Conservation (phyloP, 352 stramenopile genomes). For the Pythium monospermum region DNA sequence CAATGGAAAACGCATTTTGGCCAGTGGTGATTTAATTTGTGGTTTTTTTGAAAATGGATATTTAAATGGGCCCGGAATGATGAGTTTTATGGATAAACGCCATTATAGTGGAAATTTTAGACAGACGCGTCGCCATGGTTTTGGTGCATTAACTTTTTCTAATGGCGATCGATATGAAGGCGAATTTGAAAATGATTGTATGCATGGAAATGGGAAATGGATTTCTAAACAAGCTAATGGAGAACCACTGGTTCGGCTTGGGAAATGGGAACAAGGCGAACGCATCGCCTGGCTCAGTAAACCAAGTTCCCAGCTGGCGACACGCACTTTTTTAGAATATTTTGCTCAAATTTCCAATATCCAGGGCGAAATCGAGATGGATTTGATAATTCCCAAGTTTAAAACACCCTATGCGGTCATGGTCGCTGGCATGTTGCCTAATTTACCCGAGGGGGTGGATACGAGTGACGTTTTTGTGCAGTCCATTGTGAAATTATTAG, state of each 20-base stretch:
- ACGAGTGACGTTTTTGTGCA: conserved; percentile 61
- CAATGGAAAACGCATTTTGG: conserved; percentile 51
- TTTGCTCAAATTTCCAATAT: conserved; percentile 42
- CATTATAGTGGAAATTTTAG: conserved; percentile 64
- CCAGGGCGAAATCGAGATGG: conserved; percentile 56
- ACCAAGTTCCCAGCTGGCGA: conserved; percentile 64
- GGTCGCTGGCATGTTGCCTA: conserved; percentile 67
- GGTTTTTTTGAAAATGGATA: conserved; percentile 54
- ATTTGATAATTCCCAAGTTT: conserved; percentile 62
- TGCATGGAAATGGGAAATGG: conserved; percentile 80
- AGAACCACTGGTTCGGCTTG: conserved; percentile 57
- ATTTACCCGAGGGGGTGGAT: conserved; percentile 67
- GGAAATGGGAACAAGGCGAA: conserved; percentile 59
- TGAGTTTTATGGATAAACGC: conserved; percentile 65
- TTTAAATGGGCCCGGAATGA: conserved; percentile 45
- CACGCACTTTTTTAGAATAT: conserved; percentile 70
- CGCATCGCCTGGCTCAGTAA: conserved; percentile 63
- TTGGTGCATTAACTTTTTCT: conserved; percentile 76
- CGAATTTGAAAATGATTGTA: conserved; percentile 77
- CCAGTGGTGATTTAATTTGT: conserved; percentile 53
- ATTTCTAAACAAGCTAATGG: conserved; percentile 29
- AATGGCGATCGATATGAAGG: conserved; percentile 91
- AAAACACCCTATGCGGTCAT: conserved; percentile 75
- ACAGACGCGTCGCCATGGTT: conserved; percentile 60
- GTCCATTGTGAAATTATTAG: conserved; percentile 60